Base-by-base conservation (phyloP, 2,329 filamentous ascomycete genomes). In the Trichoderma arundinaceum region DNA sequence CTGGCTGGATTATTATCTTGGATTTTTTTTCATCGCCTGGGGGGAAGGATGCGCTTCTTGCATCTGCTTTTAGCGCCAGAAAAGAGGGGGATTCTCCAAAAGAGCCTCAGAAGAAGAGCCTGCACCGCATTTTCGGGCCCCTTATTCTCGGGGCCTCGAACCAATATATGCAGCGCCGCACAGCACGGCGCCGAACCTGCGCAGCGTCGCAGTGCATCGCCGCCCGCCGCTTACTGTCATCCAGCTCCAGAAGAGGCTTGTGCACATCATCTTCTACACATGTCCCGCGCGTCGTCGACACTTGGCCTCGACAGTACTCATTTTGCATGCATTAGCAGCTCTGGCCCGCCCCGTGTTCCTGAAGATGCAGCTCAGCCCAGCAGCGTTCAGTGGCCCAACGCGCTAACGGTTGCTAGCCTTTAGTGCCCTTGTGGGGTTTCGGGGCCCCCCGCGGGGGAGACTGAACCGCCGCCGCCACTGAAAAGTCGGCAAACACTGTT, bases 91-190 rank as follows among this genome's bases (percentile, higher is more conserved):
- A 38, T 46, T 7, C 12, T 33, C 43, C 41, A n/a, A 8, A 13
- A 48, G 56, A 58, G 56, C 12, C 39, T 56, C 53, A 28, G 33
- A 8, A 33, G 22, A 4, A 49, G 46, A 49, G 46, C 46, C 28
- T 32, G 35, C n/a, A 12, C 22, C 44, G 19, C 53, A 19, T 28
- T 28, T 43, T 17, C 28, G 9, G 8, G 22, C 22, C 22, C 22
- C 22, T 28, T 28, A 28, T 28, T 28, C 22, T 48, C 5, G 17
- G 10, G 43, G 17, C 43, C 19, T 44, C 43, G 17, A 38, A 38
- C 35, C 35, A 41, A 13, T 41, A 13, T 41, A 13, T 41, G 9
- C 39, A 13, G 13, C 39, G 12, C 10, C 39, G 13, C 39, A 41
- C 39, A 41, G 10, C 12, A 2, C 39, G 2, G 13, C 39, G 12